Evolutionary conservation across 2,329 filamentous ascomycete genomes (phyloP), one percentile per base, ranked within the genome.

Genomic region (Fusarium newnesense): DNA sequence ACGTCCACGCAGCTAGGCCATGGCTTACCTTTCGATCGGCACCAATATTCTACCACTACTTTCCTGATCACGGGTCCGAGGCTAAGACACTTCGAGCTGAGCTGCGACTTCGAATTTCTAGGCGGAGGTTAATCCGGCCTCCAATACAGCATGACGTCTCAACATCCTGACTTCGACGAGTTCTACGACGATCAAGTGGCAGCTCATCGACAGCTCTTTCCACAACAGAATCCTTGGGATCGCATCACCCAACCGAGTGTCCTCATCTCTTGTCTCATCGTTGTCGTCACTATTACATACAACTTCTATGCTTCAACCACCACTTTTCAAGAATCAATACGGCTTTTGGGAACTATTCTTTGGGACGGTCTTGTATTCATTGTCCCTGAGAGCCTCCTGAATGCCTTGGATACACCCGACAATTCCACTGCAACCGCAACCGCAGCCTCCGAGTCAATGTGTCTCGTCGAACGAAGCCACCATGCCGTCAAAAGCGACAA

Each of bases 401-500:
- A 90, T 81, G 82, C 86, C 60, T 70, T 91, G 73, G 88, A 91
- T 78, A 77, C 81, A 80, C 90, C 84, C 86, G 85, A 88, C 70
- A 85, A 84, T 78, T 86, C 84, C 69, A 84, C 83, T 66, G 81
- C 84, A 21, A 79, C 84, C 46, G 81, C 84, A 19, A 79, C 84
- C 46, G 81, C 84, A 19, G 79, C 84, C 50, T 81, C 85, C 16
- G 77, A 77, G 60, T 79, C 83, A 43, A 83, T 79, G 81, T 82
- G 69, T 73, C 78, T 79, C 78, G 79, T 76, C 67, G 82, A 76
- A 61, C 81, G 80, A 67, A 83, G 77, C 74, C 86, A 81, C 46
- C 84, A 87, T 83, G 85, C 85, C 21, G 86, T 87, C 32, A 95
- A 94, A 81, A 91, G 89, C 78, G 87, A 91, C 73, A 86, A 87